A percentile compares a stretch with the other conserved stretches of the same genome.
These are phyloP conservation scores for Dendrothele bispora DNA, from an alignment of 768 basidiomycete species.

Conservation along the genomic window DNA sequence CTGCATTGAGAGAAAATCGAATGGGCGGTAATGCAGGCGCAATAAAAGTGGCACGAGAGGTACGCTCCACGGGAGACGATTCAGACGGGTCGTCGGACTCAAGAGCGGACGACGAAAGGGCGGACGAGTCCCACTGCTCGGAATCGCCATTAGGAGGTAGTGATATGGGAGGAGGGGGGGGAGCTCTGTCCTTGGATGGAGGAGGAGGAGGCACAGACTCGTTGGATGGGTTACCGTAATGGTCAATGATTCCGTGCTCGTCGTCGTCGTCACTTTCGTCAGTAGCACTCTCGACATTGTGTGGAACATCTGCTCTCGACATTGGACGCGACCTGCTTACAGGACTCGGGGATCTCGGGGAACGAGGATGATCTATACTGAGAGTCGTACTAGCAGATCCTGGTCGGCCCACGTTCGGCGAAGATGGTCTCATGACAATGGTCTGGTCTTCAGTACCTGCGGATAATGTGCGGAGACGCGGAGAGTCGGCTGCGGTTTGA, in stretches of 20 bases:
- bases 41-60: constrained; percentile 74
- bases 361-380: not conserved
- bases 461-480: constrained; percentile 9
- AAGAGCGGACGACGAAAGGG: constrained; percentile 31
- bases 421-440: constrained; percentile 38
- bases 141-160: constrained; percentile 18
- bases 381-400: too few relatives aligned
- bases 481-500: not conserved
- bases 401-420: constrained; percentile 22
- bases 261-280: constrained; percentile 67
- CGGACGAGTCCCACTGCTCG: not conserved
- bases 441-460: constrained; percentile 42
- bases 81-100: constrained; percentile 51
- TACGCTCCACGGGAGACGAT: constrained; percentile 64
- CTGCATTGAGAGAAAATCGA: constrained; percentile 82
- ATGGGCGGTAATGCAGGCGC: constrained; percentile 89
- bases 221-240: constrained; percentile 3
- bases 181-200: constrained; percentile 42
- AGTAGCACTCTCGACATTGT: constrained; percentile 70
- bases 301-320: constrained; percentile 69
- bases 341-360: constrained; percentile 17
- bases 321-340: constrained; percentile 47
- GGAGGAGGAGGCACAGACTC: constrained; percentile 34
- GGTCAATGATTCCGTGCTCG: constrained; percentile 14
- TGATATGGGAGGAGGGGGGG: constrained; percentile 32